phyloP scores from a whole-genome alignment of 2,329 filamentous ascomycete species.

The Claviceps cyperi region DNA sequence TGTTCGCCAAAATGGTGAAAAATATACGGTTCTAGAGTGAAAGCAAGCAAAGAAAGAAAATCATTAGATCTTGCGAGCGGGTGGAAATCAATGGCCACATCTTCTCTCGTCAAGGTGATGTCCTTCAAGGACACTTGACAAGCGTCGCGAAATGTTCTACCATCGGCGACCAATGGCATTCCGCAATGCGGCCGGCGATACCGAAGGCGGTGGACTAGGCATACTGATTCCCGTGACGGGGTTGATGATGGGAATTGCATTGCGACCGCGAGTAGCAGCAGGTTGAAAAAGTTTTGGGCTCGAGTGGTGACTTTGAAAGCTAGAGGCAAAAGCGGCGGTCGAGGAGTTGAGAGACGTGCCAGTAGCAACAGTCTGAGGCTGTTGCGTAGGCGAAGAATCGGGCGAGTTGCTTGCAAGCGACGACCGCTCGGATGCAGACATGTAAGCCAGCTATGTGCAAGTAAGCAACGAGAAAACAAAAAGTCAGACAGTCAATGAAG shows the following conservation, averaged over 20 bases:
- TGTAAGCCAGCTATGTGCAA: constrained; percentile 61
- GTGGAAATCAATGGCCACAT: constrained; percentile 19
- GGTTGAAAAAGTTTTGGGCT: constrained; percentile 82
- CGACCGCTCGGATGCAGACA: constrained; percentile 84
- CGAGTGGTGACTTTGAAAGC: constrained; percentile 49
- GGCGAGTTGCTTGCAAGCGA: constrained; percentile 92
- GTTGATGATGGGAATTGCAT: constrained; percentile 96
- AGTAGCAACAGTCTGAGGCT: constrained; percentile 64
- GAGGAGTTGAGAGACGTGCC: constrained; percentile 59
- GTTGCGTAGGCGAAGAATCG: constrained; percentile 78
- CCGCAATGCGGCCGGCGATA: constrained; percentile 48
- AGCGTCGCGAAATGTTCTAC: constrained; percentile 24
- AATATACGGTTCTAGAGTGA: constrained; percentile 11
- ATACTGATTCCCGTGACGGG: constrained; percentile 79
- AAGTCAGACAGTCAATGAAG: constrained; percentile 15
- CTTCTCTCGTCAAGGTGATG: constrained; percentile 15
- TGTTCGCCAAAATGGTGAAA: constrained; percentile 37
- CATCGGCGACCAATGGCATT: constrained; percentile 38
- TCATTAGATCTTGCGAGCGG: constrained; percentile 18
- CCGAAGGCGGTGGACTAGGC: constrained; percentile 70
- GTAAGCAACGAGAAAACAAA: constrained; percentile 8
- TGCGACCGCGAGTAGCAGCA: constrained; percentile 74
- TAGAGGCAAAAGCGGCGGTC: constrained; percentile 51
- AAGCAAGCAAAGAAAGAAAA: constrained; percentile 8
- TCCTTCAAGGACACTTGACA: constrained; percentile 19